These are phyloP conservation scores for Globisporangium mamillatum DNA, from an alignment of 352 stramenopile genomes.

Conservation along the genomic window DNA sequence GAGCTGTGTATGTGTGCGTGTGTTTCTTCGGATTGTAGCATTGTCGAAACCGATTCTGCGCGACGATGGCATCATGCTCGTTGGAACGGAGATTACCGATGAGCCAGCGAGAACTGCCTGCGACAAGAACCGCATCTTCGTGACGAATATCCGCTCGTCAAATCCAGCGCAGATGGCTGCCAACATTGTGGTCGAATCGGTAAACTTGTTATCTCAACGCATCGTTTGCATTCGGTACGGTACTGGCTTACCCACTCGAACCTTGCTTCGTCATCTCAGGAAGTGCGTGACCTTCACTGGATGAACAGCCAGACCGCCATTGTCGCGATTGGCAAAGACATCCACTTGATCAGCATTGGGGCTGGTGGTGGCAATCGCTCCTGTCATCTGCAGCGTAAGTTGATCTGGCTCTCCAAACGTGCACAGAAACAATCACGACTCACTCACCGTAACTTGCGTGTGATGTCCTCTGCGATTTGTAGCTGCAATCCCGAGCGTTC, in stretches of 20 bases:
- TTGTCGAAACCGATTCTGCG: constrained; percentile 76
- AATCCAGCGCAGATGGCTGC: constrained; percentile 23
- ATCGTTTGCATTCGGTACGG: not conserved
- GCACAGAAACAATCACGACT: not conserved
- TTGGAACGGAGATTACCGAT: constrained; percentile 49
- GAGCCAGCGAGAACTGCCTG: not conserved
- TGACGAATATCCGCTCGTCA: constrained; percentile 42
- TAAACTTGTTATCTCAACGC: constrained; percentile 16
- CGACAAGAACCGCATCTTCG: constrained; percentile 58
- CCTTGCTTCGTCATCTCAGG: constrained; percentile 25
- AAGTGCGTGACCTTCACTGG: constrained; percentile 76
- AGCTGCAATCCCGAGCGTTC: constrained; percentile 54
- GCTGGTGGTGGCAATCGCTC: constrained; percentile 14
- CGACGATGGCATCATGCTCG: constrained; percentile 67
- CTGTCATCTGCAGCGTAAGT: constrained; percentile 38
- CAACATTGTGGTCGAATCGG: constrained; percentile 38
- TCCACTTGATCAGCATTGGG: constrained; percentile 56
- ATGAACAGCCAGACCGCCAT: constrained; percentile 42
- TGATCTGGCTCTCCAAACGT: not conserved
- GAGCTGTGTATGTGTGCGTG: not conserved
- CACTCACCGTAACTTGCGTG: not conserved
- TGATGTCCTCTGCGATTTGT: not conserved
- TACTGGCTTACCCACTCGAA: not conserved
- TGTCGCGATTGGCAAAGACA: constrained; percentile 63
- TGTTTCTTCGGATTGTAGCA: constrained; percentile 26